Evolutionary conservation across 768 basidiomycete species (phyloP).

Genomic region (Pisolithus orientalis): DNA sequence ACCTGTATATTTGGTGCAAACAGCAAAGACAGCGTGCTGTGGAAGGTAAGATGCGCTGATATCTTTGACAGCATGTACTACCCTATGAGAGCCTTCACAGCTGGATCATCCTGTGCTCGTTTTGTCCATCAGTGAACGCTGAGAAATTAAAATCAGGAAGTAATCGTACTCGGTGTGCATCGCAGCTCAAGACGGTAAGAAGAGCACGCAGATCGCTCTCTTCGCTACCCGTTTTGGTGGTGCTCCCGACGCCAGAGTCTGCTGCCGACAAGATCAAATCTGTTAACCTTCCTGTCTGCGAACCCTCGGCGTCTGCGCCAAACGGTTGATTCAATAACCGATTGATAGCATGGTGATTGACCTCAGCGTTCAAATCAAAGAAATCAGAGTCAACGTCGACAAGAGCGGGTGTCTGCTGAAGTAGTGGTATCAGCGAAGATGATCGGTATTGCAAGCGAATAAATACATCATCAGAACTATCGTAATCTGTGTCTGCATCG

Average conservation of each 20-base stretch:
- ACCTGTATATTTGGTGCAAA: slow-evolving; percentile 33
- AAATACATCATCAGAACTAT: slow-evolving; percentile 34
- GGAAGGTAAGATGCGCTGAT: slow-evolving; percentile 41
- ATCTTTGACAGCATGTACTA: slow-evolving; percentile 71
- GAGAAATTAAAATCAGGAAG: neutral
- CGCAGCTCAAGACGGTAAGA: slow-evolving; percentile 77
- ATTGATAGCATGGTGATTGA: slow-evolving; percentile 86
- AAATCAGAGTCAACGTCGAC: slow-evolving; percentile 66
- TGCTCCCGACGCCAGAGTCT: slow-evolving; percentile 77
- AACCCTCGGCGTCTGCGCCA: slow-evolving; percentile 59
- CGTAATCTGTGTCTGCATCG: slow-evolving; percentile 28
- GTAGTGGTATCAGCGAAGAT: slow-evolving; percentile 8
- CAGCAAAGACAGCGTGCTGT: slow-evolving; percentile 46
- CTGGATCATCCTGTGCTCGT: slow-evolving; percentile 54
- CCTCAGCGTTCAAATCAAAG: slow-evolving; percentile 72
- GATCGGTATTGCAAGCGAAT: slow-evolving; percentile 15
- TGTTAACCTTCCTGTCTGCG: slow-evolving; percentile 68
- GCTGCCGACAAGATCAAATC: slow-evolving; percentile 76
- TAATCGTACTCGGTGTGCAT: slow-evolving; percentile 50
- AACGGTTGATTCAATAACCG: slow-evolving; percentile 67
- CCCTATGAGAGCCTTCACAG: slow-evolving; percentile 60
- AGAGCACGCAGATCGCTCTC: slow-evolving; percentile 76
- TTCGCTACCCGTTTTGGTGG: slow-evolving; percentile 78
- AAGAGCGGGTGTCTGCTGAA: slow-evolving; percentile 10
- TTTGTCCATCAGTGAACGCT: neutral